phyloP scores from a whole-genome alignment of 2,329 filamentous ascomycete genomes.

The Trichophyton simii region DNA sequence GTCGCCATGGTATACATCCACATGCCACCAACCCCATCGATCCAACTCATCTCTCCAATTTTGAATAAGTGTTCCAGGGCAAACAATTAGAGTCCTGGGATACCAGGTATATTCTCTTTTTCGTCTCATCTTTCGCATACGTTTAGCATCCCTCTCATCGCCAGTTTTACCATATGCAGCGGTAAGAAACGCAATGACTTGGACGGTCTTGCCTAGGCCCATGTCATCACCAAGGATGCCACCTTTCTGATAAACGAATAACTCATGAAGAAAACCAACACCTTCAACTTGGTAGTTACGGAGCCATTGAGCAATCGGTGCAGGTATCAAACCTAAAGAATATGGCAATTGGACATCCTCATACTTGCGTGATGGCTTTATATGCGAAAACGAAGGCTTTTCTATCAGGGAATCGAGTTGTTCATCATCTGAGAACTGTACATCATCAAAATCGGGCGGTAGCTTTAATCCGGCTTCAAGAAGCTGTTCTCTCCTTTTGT shows the following conservation, averaged over 20 bases:
- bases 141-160: slow-evolving; percentile 70
- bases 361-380: slow-evolving; percentile 55
- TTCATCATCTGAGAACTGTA: slow-evolving; percentile 65
- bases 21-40: slow-evolving; percentile 93
- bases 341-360: slow-evolving; percentile 61
- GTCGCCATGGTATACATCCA: slow-evolving; percentile 68
- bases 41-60: slow-evolving; percentile 84
- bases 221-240: slow-evolving; percentile 93
- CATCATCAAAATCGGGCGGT: slow-evolving; percentile 62
- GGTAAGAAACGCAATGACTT: slow-evolving; percentile 84
- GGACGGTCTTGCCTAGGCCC: slow-evolving; percentile 93
- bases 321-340: slow-evolving; percentile 72
- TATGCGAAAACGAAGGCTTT: slow-evolving; percentile 54
- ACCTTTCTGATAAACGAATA: slow-evolving; percentile 83
- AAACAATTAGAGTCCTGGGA: slow-evolving; percentile 70
- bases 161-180: slow-evolving; percentile 90
- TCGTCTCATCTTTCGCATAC: slow-evolving; percentile 74
- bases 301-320: slow-evolving; percentile 79
- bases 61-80: slow-evolving; percentile 72
- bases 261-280: slow-evolving; percentile 69
- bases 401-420: slow-evolving; percentile 50
- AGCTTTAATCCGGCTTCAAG: slow-evolving; percentile 58
- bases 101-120: slow-evolving; percentile 56
- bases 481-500: slow-evolving; percentile 46
- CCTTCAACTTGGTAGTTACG: slow-evolving; percentile 85